A percentile compares a stretch with the other conserved stretches of the same genome.
phyloP scores from a whole-genome alignment of 768 basidiomycete species.

The Artomyces pyxidatus region DNA sequence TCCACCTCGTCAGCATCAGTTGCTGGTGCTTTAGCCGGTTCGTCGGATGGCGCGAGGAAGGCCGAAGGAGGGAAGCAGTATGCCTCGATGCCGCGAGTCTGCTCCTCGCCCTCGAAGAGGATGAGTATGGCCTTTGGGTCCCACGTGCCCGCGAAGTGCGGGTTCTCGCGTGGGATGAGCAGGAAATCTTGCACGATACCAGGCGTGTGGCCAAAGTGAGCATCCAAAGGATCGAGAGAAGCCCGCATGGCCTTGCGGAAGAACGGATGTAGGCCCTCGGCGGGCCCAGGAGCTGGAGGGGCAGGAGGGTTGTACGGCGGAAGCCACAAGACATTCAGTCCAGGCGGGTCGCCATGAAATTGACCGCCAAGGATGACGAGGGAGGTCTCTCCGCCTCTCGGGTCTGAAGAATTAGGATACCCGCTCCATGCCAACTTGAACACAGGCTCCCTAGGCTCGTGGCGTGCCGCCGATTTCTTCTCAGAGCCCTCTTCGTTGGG shows the following conservation, averaged over 20 bases:
- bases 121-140: constrained; percentile 66
- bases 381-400: constrained; percentile 62
- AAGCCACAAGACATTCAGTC: constrained; percentile 62
- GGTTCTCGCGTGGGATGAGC: constrained; percentile 59
- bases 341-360: constrained; percentile 40
- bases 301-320: constrained; percentile 55
- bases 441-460: constrained; percentile 55
- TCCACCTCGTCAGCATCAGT: constrained; percentile 1
- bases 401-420: constrained; percentile 57
- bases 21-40: background rate
- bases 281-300: constrained; percentile 27
- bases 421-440: constrained; percentile 84
- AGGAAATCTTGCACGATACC: constrained; percentile 71
- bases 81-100: constrained; percentile 47
- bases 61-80: constrained; percentile 65
- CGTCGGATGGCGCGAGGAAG: constrained; percentile 13
- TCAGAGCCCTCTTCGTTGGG: constrained; percentile 19
- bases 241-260: constrained; percentile 58
- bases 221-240: constrained; percentile 40
- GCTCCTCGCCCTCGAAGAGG: constrained; percentile 42
- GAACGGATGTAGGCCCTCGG: constrained; percentile 25
- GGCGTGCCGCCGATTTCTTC: constrained; percentile 10
- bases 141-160: constrained; percentile 58
- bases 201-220: constrained; percentile 50
- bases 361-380: constrained; percentile 76